Evolutionary conservation across 768 basidiomycete species (phyloP).

Genomic region (Rubroboletus satanas): DNA sequence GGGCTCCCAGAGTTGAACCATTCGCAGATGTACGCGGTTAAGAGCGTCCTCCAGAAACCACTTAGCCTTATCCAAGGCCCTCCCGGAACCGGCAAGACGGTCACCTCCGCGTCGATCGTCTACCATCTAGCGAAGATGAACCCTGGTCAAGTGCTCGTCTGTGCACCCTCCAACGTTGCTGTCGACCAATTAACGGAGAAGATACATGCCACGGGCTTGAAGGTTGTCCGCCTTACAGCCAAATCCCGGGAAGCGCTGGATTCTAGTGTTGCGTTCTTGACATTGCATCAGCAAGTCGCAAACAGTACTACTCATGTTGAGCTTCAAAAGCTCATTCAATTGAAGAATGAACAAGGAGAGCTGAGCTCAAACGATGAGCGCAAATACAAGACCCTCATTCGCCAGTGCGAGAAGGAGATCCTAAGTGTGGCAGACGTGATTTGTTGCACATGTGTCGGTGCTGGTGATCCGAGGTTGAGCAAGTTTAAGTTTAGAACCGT

Average conservation of each 20-base stretch:
- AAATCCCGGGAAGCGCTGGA: conserved; percentile 98
- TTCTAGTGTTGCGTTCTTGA: conserved; percentile 91
- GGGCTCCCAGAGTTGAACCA: conserved; percentile 98
- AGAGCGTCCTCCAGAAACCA: conserved; percentile 97
- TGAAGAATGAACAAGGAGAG: conserved; percentile 98
- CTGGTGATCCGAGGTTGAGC: conserved; percentile 91
- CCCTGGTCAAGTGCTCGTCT: conserved; percentile 97
- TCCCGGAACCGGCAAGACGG: conserved; percentile 98
- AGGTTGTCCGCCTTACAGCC: conserved; percentile 95
- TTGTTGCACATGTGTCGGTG: conserved; percentile 97
- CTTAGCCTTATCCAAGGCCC: conserved; percentile 97
- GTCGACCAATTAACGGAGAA: conserved; percentile 99
- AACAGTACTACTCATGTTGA: conserved; percentile 96
- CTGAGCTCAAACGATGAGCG: conserved; percentile 94
- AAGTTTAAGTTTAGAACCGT: conserved; percentile 99
- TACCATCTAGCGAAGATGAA: conserved; percentile 99
- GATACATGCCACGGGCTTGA: conserved; percentile 97
- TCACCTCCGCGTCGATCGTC: conserved; percentile 97
- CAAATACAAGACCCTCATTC: conserved; percentile 94
- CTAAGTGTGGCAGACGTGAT: conserved; percentile 93
- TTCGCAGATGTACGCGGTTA: conserved; percentile 99
- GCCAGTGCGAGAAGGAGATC: conserved; percentile 98
- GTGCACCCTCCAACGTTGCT: conserved; percentile 98
- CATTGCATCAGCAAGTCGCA: conserved; percentile 95
- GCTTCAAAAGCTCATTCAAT: conserved; percentile 94